Evolutionary conservation across 768 basidiomycete genomes (phyloP).

Genomic region (Tricholoma terreum): DNA sequence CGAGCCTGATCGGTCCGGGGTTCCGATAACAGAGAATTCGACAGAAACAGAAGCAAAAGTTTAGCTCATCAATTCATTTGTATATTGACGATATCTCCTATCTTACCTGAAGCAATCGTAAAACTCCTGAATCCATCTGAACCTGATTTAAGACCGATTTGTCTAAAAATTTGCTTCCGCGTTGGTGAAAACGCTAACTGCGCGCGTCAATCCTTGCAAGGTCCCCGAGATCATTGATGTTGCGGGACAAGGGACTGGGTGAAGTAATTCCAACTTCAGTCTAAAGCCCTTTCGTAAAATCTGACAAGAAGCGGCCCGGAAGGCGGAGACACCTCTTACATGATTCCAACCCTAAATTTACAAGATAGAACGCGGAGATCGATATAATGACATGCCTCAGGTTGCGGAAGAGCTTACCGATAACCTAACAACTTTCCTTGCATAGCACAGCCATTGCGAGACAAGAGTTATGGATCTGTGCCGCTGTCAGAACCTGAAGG

Average conservation of each 20-base stretch:
- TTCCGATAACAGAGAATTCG: slow-evolving; percentile 3
- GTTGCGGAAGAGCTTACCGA: slow-evolving; percentile 2
- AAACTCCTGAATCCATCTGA: background rate
- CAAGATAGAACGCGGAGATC: slow-evolving; percentile 11
- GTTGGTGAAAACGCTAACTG: background rate
- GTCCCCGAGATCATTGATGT: background rate
- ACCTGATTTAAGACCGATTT: background rate
- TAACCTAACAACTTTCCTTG: background rate
- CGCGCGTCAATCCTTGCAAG: background rate
- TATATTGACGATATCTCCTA: background rate
- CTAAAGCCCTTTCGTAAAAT: background rate
- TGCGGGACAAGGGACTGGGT: background rate
- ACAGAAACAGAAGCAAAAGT: slow-evolving; percentile 8
- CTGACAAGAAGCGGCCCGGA: slow-evolving; percentile 7
- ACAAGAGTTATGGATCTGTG: background rate
- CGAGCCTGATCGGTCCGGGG: slow-evolving; percentile 5
- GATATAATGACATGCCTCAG: background rate
- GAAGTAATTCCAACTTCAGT: background rate
- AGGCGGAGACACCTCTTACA: background rate
- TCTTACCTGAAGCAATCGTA: background rate
- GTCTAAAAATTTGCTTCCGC: background rate
- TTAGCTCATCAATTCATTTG: background rate
- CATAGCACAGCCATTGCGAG: background rate
- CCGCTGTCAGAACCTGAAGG: background rate
- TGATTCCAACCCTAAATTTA: slow-evolving; percentile 11